Evolutionary conservation across 352 stramenopile genomes (phyloP).

Genomic region (Phytophthora pluvialis): DNA sequence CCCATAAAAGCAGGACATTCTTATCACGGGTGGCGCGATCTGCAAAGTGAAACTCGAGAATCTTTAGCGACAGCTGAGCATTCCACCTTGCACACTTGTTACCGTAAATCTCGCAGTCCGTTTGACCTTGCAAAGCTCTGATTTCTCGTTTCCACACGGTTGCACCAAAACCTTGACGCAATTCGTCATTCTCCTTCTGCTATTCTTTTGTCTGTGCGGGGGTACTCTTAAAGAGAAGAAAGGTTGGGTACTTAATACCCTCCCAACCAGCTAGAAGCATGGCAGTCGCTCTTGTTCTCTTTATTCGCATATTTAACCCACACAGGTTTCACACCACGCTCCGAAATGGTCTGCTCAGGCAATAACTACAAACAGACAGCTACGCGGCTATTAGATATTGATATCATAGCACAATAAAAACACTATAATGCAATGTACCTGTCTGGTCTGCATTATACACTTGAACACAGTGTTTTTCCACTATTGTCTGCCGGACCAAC

Average conservation of each 20-base stretch:
- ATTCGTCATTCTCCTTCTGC: slow-evolving; percentile 1
- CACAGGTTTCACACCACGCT: slow-evolving; percentile 6
- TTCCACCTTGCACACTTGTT: neutral
- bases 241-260: neutral
- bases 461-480: slow-evolving; percentile 7
- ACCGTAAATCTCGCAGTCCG: slow-evolving; percentile 2
- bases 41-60: neutral
- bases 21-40: neutral
- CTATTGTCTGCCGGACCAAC: neutral
- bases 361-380: neutral
- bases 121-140: neutral
- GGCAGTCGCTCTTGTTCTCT: slow-evolving; percentile 12
- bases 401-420: slow-evolving; percentile 1
- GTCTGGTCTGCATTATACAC: slow-evolving; percentile 10
- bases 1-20: slow-evolving; percentile 3
- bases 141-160: slow-evolving; percentile 4
- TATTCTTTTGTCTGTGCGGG: neutral
- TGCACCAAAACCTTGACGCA: slow-evolving; percentile 2
- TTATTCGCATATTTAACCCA: slow-evolving; percentile 9
- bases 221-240: neutral
- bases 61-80: neutral
- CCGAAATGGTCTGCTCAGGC: slow-evolving; percentile 6
- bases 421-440: neutral
- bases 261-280: slow-evolving; percentile 9
- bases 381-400: neutral